These are phyloP conservation scores for Pseudonectria buxi DNA, from an alignment of 2,329 filamentous ascomycete species.

Conservation along the genomic window DNA sequence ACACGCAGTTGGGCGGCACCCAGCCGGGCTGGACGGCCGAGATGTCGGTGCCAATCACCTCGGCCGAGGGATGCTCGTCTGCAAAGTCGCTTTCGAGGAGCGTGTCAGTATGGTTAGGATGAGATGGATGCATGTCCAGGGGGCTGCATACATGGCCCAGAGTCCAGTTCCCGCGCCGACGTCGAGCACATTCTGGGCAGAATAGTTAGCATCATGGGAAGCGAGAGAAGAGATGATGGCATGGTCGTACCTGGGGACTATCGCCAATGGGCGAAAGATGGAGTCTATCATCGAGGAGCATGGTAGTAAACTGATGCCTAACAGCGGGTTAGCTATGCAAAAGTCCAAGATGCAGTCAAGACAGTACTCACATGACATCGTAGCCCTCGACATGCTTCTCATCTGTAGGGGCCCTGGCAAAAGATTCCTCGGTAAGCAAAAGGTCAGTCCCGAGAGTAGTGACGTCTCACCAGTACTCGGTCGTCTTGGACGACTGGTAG, in stretches of 20 bases:
- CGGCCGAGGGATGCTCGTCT: slow-evolving; percentile 21
- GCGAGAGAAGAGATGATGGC: too few species aligned
- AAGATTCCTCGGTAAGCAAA: not conserved
- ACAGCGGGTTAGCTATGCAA: too few species aligned
- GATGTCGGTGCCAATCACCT: slow-evolving; percentile 30
- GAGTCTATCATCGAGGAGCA: slow-evolving; percentile 29
- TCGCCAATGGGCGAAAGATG: slow-evolving; percentile 23
- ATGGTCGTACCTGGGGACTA: slow-evolving; percentile 7
- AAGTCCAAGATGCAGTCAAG: not conserved
- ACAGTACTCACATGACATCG: slow-evolving; percentile 8
- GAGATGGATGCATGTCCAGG: too few species aligned
- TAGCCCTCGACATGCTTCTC: slow-evolving; percentile 9
- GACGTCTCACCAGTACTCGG: slow-evolving; percentile 19
- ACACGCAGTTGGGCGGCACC: slow-evolving; percentile 24
- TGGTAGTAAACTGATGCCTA: slow-evolving; percentile 7
- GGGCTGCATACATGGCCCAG: slow-evolving; percentile 35
- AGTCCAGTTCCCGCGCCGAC: slow-evolving; percentile 53
- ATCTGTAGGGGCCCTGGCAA: slow-evolving; percentile 11
- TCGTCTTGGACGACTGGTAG: slow-evolving; percentile 19
- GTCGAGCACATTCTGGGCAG: slow-evolving; percentile 31
- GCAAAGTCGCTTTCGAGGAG: slow-evolving; percentile 28
- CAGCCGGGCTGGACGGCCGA: slow-evolving; percentile 27
- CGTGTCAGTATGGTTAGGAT: too few species aligned
- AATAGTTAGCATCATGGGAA: not conserved
- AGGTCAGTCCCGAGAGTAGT: slow-evolving; percentile 17